phyloP scores from a whole-genome alignment of 108 stramenopile genomes.

The Cyclostephanos tholiformis region DNA sequence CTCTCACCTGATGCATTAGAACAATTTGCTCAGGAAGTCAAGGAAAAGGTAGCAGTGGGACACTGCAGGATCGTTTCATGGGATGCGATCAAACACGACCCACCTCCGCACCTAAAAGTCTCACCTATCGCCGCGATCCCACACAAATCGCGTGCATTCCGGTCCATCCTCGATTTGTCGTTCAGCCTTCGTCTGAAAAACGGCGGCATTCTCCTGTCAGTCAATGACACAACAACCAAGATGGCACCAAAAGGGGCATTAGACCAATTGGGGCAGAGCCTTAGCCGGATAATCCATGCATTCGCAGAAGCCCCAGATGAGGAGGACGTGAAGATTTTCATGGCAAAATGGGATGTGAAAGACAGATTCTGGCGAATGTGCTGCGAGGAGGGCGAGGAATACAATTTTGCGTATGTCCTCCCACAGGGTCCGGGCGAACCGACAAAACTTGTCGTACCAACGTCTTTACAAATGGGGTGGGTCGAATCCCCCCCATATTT shows the following conservation, averaged over 20 bases:
- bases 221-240: constrained; percentile 10
- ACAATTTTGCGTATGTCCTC: constrained; percentile 42
- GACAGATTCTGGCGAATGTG: constrained; percentile 34
- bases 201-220: not conserved
- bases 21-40: too few relatives aligned
- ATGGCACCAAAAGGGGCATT: constrained; percentile 17
- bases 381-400: constrained; percentile 20
- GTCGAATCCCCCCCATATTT: too few relatives aligned
- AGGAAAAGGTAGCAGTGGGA: too few relatives aligned
- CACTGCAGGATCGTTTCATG: too few relatives aligned
- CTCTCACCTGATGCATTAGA: too few relatives aligned
- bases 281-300: constrained; percentile 16
- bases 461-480: too few relatives aligned
- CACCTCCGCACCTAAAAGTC: constrained; percentile 13
- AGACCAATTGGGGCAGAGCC: constrained; percentile 11
- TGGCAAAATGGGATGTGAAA: constrained; percentile 37
- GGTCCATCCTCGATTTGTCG: constrained; percentile 16
- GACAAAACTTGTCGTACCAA: constrained; percentile 49
- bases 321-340: constrained; percentile 4
- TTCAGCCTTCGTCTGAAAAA: constrained; percentile 13
- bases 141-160: constrained; percentile 14
- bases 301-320: constrained; percentile 5
- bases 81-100: constrained; percentile 12
- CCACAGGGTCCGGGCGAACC: constrained; percentile 44
- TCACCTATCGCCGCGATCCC: constrained; percentile 27